Evolutionary conservation across 164 flowering plant genomes (phyloP).

Genomic region (Vitis labrusca): DNA sequence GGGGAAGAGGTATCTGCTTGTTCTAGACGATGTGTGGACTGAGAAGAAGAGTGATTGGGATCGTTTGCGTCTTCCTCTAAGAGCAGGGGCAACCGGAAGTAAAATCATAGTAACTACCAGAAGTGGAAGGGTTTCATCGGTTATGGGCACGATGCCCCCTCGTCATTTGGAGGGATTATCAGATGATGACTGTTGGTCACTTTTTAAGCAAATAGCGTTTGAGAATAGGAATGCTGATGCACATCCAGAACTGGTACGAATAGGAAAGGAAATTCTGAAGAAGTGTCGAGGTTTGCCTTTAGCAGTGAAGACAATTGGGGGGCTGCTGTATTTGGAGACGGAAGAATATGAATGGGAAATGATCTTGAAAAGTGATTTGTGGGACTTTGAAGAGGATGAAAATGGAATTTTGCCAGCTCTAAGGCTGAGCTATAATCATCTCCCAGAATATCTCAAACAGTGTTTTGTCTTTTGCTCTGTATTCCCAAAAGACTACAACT

Average conservation of each 20-base stretch:
- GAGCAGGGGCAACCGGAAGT: background rate
- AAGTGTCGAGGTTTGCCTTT: background rate
- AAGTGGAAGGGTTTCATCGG: background rate
- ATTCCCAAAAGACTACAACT: conserved; percentile 5
- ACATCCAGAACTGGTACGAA: background rate
- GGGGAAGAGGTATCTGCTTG: conserved; percentile 1
- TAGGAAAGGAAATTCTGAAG: conserved; percentile 7
- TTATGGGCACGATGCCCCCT: background rate
- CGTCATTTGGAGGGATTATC: background rate
- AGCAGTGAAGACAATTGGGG: too few relatives aligned
- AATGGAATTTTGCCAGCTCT: conserved; percentile 11
- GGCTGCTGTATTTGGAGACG: too few relatives aligned
- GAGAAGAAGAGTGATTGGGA: conserved; percentile 2
- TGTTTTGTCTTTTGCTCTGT: background rate
- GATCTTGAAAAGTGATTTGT: background rate
- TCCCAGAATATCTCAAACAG: background rate
- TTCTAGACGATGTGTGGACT: conserved; percentile 4
- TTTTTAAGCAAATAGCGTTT: conserved; percentile 8
- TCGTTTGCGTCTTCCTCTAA: background rate
- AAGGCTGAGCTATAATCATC: conserved; percentile 7
- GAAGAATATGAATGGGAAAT: too few relatives aligned
- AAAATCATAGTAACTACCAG: conserved; percentile 5
- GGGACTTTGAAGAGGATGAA: background rate
- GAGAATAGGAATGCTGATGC: background rate
- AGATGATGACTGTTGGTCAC: background rate